Evolutionary conservation across 2,329 filamentous ascomycete species (phyloP).

Genomic region (Aureobasidium namibiae): DNA sequence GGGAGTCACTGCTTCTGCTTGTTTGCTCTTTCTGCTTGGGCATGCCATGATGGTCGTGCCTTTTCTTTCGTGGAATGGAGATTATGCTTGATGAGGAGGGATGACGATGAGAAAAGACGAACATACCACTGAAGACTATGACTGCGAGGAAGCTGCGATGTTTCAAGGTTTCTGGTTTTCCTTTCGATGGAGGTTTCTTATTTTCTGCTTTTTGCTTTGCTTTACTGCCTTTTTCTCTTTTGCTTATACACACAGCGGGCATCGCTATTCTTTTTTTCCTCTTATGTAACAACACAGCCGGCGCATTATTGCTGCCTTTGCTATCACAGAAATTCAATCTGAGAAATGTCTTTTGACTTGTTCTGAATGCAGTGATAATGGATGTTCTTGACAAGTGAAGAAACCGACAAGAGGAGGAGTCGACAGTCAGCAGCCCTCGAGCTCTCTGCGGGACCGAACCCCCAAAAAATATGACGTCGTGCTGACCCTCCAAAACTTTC

Average conservation of each 20-base stretch:
- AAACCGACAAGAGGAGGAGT: too few relatives aligned
- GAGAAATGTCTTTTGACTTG: neutral
- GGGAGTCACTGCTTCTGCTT: neutral
- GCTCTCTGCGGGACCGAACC: too few relatives aligned
- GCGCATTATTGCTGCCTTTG: neutral
- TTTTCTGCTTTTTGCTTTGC: neutral
- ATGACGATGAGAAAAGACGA: neutral
- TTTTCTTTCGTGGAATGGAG: neutral
- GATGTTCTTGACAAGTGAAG: too few relatives aligned
- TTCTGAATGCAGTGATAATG: too few relatives aligned
- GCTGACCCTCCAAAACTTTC: neutral
- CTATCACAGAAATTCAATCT: neutral
- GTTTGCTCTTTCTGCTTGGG: too few relatives aligned
- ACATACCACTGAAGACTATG: slow-evolving; percentile 3
- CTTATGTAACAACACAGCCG: neutral
- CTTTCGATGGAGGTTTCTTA: neutral
- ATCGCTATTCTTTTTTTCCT: neutral
- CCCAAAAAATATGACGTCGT: neutral
- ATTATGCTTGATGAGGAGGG: neutral
- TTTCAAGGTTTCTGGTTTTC: neutral
- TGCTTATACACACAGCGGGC: neutral
- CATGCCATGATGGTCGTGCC: too few relatives aligned
- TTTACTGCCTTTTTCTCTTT: neutral
- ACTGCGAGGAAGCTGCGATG: neutral
- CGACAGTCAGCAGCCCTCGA: too few relatives aligned